Evolutionary conservation across 108 stramenopile species (phyloP).

Genomic region (Nitzschia putrida): DNA sequence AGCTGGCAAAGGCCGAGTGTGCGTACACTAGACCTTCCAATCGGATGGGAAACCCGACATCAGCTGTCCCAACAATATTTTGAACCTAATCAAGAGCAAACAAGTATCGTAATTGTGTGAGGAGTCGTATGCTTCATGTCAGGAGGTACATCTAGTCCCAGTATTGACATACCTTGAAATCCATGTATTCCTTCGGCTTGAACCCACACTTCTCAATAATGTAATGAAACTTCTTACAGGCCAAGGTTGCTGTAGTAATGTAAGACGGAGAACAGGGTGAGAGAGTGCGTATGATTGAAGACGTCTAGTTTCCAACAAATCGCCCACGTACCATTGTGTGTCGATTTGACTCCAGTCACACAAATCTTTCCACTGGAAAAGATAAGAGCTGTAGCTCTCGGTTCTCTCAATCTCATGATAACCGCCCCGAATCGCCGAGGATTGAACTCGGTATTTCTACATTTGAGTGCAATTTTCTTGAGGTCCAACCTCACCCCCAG

Average conservation of each 20-base stretch:
- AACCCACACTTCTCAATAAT: constrained; percentile 82
- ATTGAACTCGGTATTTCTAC: constrained; percentile 99
- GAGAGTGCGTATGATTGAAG: neutral
- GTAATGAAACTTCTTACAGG: constrained; percentile 88
- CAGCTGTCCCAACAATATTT: constrained; percentile 95
- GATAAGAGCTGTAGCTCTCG: constrained; percentile 94
- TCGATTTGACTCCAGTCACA: constrained; percentile 90
- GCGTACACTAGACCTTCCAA: constrained; percentile 95
- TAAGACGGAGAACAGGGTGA: neutral
- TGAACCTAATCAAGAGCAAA: constrained; percentile 53
- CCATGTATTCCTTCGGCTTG: constrained; percentile 61
- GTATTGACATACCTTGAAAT: constrained; percentile 59
- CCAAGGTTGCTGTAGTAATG: constrained; percentile 35
- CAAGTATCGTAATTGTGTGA: neutral
- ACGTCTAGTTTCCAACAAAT: neutral
- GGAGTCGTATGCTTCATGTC: neutral
- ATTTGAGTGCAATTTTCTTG: constrained; percentile 89
- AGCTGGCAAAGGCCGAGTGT: constrained; percentile 87
- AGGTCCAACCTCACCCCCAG: constrained; percentile 90
- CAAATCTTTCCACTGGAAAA: constrained; percentile 95
- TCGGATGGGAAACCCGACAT: constrained; percentile 95
- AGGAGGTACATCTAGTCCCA: too few relatives aligned
- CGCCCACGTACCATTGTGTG: constrained; percentile 65
- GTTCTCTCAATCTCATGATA: constrained; percentile 92
- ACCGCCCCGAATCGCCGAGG: constrained; percentile 94